Percentiles rank a stretch among this genome's conserved stretches.
Conservation (phyloP, 495 filamentous ascomycete genomes). For the Daldinia decipiens region DNA sequence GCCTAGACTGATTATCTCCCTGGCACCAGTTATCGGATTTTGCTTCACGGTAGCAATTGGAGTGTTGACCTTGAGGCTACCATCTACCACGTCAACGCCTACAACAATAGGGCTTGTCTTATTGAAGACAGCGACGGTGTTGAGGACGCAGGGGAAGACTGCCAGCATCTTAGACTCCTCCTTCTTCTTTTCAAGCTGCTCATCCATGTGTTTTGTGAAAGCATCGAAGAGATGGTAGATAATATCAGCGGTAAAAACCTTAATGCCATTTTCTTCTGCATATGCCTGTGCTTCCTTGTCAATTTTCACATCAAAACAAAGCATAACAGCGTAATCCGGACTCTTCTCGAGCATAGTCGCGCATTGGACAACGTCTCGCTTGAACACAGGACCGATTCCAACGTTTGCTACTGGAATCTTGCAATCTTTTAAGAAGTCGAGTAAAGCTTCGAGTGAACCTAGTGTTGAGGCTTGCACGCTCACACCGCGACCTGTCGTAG, state of each 20-base stretch:
- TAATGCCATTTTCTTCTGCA: constrained; percentile 93
- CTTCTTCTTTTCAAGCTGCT: constrained; percentile 87
- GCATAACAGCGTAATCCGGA: constrained; percentile 97
- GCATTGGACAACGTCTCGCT: constrained; percentile 97
- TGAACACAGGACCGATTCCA: constrained; percentile 97
- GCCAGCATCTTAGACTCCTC: constrained; percentile 94
- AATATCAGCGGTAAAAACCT: constrained; percentile 98
- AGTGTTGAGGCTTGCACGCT: constrained; percentile 97
- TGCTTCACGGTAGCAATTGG: constrained; percentile 86
- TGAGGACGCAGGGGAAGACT: constrained; percentile 94
- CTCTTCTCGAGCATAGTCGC: constrained; percentile 97
- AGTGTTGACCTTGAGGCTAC: constrained; percentile 83
- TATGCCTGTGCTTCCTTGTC: constrained; percentile 95
- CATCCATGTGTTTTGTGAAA: constrained; percentile 93
- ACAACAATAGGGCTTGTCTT: constrained; percentile 97
- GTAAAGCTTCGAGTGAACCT: constrained; percentile 93
- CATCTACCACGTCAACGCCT: constrained; percentile 94
- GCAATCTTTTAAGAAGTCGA: constrained; percentile 92
- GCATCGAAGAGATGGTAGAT: constrained; percentile 99
- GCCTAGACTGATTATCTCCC: constrained; percentile 84
- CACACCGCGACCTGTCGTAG: constrained; percentile 91
- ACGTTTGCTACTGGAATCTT: constrained; percentile 99
- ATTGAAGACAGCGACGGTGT: constrained; percentile 94
- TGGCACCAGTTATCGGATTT: constrained; percentile 79
- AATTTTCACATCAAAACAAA: constrained; percentile 99